Conservation (phyloP, 106 monocot genomes). For the Dioscorea dumetorum region DNA sequence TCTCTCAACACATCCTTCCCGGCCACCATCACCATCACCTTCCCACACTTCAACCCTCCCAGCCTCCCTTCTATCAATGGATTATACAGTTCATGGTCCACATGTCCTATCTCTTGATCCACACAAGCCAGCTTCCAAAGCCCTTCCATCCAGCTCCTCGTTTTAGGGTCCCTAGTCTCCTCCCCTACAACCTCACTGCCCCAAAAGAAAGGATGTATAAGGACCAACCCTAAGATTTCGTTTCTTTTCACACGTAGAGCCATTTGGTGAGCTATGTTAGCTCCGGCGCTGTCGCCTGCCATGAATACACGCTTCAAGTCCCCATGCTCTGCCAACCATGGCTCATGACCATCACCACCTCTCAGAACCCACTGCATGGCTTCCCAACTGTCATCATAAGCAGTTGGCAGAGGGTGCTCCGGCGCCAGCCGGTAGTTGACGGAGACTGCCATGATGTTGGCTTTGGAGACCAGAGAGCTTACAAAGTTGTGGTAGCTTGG, state of each 20-base stretch:
- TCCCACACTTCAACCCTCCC: slow-evolving; percentile 15
- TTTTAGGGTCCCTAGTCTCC: slow-evolving; percentile 29
- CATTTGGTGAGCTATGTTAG: slow-evolving; percentile 45
- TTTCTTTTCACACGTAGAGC: slow-evolving; percentile 19
- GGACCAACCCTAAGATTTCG: slow-evolving; percentile 29
- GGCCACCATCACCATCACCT: slow-evolving; percentile 19
- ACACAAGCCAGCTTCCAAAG: slow-evolving; percentile 18
- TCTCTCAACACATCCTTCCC: slow-evolving; percentile 21
- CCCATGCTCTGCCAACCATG: slow-evolving; percentile 36
- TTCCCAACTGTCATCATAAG: slow-evolving; percentile 7
- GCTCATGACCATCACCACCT: slow-evolving; percentile 21
- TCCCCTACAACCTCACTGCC: slow-evolving; percentile 25
- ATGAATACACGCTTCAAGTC: slow-evolving; percentile 34
- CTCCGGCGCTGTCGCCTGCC: slow-evolving; percentile 53
- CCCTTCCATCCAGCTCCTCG: slow-evolving; percentile 6
- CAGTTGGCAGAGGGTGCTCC: slow-evolving; percentile 19
- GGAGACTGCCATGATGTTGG: slow-evolving; percentile 11
- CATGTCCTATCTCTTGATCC: background rate
- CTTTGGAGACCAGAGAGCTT: slow-evolving; percentile 4
- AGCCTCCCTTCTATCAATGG: slow-evolving; percentile 18
- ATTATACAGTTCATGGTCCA: slow-evolving; percentile 14
- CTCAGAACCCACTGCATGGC: slow-evolving; percentile 40
- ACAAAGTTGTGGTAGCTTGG: slow-evolving; percentile 12
- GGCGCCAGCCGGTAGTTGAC: slow-evolving; percentile 22
- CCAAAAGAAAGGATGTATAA: slow-evolving; percentile 63